Conservation (phyloP, 2,329 filamentous ascomycete species). For the Lizonia empirigonia region DNA sequence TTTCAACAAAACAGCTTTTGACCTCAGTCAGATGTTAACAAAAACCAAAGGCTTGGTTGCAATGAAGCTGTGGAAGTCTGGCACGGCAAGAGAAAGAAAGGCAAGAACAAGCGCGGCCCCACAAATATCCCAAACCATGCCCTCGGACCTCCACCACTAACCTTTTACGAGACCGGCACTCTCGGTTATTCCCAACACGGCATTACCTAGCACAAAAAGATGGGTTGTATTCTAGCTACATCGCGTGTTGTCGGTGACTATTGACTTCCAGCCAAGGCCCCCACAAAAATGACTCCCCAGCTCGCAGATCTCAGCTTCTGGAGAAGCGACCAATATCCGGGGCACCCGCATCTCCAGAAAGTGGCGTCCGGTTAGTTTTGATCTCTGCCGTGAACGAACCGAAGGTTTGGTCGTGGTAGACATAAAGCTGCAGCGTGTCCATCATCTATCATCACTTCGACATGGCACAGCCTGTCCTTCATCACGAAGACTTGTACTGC, state of each 20-base stretch:
- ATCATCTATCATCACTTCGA: slow-evolving; percentile 6
- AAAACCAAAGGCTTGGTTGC: no score
- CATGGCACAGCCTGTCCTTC: not conserved
- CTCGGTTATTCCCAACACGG: slow-evolving; percentile 1
- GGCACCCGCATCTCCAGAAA: slow-evolving; percentile 6
- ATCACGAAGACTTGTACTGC: not conserved
- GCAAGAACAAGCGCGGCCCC: not conserved
- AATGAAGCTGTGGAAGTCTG: not conserved
- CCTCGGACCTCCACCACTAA: not conserved
- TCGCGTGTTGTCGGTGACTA: not conserved
- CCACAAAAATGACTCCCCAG: not conserved
- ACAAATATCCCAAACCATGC: not conserved
- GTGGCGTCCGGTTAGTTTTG: slow-evolving; percentile 13
- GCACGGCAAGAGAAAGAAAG: not conserved
- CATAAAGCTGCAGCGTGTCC: slow-evolving; percentile 22
- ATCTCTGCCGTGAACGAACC: slow-evolving; percentile 6
- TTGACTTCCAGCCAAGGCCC: not conserved
- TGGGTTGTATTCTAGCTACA: no score
- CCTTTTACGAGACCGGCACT: not conserved
- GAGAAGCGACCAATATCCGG: slow-evolving; percentile 1
- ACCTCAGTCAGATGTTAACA: no score
- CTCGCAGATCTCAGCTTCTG: not conserved
- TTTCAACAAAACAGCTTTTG: no score
- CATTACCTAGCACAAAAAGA: not conserved
- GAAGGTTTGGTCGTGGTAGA: slow-evolving; percentile 18